These are phyloP conservation scores for Meyerozyma athensensis DNA, from an alignment of 1,139 yeast species.

Conservation along the genomic window DNA sequence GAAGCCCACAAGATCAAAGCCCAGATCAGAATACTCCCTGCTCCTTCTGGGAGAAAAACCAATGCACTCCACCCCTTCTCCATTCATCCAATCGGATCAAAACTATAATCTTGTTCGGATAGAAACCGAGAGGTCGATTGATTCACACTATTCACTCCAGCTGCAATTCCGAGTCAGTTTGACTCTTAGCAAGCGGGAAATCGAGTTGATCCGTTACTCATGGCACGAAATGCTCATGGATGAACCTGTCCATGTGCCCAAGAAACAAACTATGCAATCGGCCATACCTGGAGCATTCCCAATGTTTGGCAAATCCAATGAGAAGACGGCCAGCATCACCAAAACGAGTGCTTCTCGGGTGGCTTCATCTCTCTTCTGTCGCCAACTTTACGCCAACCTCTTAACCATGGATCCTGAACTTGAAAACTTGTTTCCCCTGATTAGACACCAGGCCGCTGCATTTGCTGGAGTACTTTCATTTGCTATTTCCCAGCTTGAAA, in stretches of 20 bases:
- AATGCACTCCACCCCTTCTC: neutral
- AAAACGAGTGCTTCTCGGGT: slow-evolving; percentile 23
- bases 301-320: slow-evolving; percentile 9
- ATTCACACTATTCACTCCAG: slow-evolving; percentile 7
- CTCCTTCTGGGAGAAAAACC: neutral
- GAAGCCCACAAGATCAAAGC: slow-evolving; percentile 4
- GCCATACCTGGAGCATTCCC: slow-evolving; percentile 29
- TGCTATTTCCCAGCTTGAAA: slow-evolving; percentile 47
- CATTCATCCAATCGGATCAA: slow-evolving; percentile 2
- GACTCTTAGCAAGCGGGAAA: slow-evolving; percentile 28
- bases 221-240: slow-evolving; percentile 44
- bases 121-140: slow-evolving; percentile 6
- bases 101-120: slow-evolving; percentile 11
- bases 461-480: slow-evolving; percentile 77
- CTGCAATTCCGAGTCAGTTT: slow-evolving; percentile 19
- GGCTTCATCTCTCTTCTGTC: slow-evolving; percentile 51
- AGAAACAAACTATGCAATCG: slow-evolving; percentile 12
- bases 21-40: neutral
- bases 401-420: slow-evolving; percentile 49
- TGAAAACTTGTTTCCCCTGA: slow-evolving; percentile 57
- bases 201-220: slow-evolving; percentile 37
- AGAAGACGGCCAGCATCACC: slow-evolving; percentile 8
- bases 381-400: slow-evolving; percentile 59
- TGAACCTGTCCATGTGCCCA: slow-evolving; percentile 22
- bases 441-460: slow-evolving; percentile 68